Base-by-base conservation (phyloP, 1,284 basidiomycete genomes). In the Ganoderma multipileum region DNA sequence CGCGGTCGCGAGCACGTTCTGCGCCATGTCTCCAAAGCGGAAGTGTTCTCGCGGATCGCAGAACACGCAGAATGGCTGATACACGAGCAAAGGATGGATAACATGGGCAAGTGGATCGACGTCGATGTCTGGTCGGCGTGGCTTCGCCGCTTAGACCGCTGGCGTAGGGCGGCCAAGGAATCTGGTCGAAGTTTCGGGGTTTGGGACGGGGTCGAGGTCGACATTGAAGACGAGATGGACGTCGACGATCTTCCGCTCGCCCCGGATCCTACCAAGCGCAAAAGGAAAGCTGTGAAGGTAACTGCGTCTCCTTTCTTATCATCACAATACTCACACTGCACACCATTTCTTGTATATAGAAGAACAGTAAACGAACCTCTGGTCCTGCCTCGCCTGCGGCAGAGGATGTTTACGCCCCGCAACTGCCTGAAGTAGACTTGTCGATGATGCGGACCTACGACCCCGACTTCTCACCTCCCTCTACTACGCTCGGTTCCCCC, bases 21-120 rank as follows among this genome's bases (percentile, higher is more conserved):
- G 14, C 82, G 84, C 44, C 83, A 79, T 68, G 76, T 88, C 44
- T 79, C 85, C 50, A 78, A 68, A 50, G 81, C 84, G 28, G 84
- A 87, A 71, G 75, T 88, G 23, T 74, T 79, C 26, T 80, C 82
- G 6, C 70, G 82, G 7, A 83, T 88, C 66, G 86, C 86, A 20
- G 78, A 80, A 28, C 86, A 89, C 11, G 83, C 82, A 0, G 82
- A 83, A 44, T 89, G 88, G 88, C 70, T 89, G 8, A 74, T 87
- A 50, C 81, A 83, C 2, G 80, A 88, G 50, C 71, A 61, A 20
- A 71, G 74, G 14, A 71, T 69, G 2, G 66, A 66, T 6, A 67
- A 76, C 11, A 77, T 76, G 54, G 66, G 77, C 14, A 78, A 76
- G 50, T 67, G 82, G 41, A 69, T 89, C 18, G 80, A 87, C 68